A percentile compares a stretch with the other conserved stretches of the same genome.
These are phyloP conservation scores for Aureobasidium lini DNA, from an alignment of 2,329 filamentous ascomycete genomes.

Conservation along the genomic window DNA sequence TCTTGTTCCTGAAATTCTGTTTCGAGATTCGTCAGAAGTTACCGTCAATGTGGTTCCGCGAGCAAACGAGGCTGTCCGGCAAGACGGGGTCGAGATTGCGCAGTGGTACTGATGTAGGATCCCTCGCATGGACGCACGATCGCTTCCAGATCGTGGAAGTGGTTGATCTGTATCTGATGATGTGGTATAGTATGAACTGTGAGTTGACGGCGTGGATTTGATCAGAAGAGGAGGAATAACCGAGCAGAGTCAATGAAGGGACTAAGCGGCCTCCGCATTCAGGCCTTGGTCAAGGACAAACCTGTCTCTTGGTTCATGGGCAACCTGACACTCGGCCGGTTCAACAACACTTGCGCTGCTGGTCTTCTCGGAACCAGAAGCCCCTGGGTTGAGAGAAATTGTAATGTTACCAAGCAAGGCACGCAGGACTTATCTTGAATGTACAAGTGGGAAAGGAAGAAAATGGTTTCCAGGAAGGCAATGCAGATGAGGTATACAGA, in stretches of 20 bases:
- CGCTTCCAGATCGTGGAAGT: slow-evolving; percentile 1
- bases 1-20: not conserved
- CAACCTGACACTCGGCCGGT: slow-evolving; percentile 42
- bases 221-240: not conserved
- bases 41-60: not conserved
- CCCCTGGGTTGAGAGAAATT: slow-evolving; percentile 49
- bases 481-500: not conserved
- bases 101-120: slow-evolving; percentile 3
- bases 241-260: slow-evolving; percentile 36
- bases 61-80: not conserved
- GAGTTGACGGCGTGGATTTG: no score
- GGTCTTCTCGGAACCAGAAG: slow-evolving; percentile 67
- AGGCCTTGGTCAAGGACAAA: slow-evolving; percentile 33
- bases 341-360: slow-evolving; percentile 43
- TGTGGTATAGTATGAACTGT: not conserved
- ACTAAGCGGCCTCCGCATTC: slow-evolving; percentile 42
- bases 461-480: not conserved
- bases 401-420: not conserved
- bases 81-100: not conserved
- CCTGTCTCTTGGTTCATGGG: slow-evolving; percentile 41
- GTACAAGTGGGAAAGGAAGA: not conserved
- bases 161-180: not conserved
- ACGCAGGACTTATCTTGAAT: slow-evolving; percentile 2
- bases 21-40: not conserved
- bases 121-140: slow-evolving; percentile 10